These are phyloP conservation scores for Fusarium abutilonis DNA, from an alignment of 2,329 filamentous ascomycete genomes.

Conservation along the genomic window DNA sequence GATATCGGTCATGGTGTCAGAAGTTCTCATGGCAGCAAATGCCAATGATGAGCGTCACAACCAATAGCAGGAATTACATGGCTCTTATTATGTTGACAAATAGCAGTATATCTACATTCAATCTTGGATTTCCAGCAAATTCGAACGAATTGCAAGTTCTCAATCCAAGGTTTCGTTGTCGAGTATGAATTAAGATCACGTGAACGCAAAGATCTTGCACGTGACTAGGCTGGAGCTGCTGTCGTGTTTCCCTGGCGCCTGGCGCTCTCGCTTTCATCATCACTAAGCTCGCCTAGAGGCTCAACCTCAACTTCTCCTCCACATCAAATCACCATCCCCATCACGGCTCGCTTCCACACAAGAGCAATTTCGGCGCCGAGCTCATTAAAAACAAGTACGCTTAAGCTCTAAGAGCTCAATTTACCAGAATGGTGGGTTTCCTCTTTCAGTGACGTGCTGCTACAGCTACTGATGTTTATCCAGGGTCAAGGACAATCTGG, in stretches of 20 bases:
- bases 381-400: conserved; percentile 14
- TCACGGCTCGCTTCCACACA: conserved; percentile 24
- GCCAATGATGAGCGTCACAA: too few relatives aligned
- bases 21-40: too few relatives aligned
- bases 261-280: conserved; percentile 49
- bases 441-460: background rate
- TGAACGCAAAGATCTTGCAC: conserved; percentile 36
- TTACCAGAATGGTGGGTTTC: conserved; percentile 51
- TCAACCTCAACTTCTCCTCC: conserved; percentile 39
- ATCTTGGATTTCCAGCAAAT: too few relatives aligned
- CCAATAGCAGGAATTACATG: too few relatives aligned
- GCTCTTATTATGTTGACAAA: too few relatives aligned
- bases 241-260: conserved; percentile 61
- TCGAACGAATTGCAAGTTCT: too few relatives aligned
- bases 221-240: conserved; percentile 48
- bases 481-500: conserved; percentile 89
- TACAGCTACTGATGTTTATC: conserved; percentile 36
- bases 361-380: conserved; percentile 5
- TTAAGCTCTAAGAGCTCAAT: conserved; percentile 46
- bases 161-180: too few relatives aligned
- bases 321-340: conserved; percentile 39
- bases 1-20: too few relatives aligned
- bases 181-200: conserved; percentile 21
- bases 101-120: too few relatives aligned
- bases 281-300: conserved; percentile 46